These are phyloP conservation scores for Backusella morwellensis DNA, from an alignment of 192 early-diverging fungal genomes.

Conservation along the genomic window DNA sequence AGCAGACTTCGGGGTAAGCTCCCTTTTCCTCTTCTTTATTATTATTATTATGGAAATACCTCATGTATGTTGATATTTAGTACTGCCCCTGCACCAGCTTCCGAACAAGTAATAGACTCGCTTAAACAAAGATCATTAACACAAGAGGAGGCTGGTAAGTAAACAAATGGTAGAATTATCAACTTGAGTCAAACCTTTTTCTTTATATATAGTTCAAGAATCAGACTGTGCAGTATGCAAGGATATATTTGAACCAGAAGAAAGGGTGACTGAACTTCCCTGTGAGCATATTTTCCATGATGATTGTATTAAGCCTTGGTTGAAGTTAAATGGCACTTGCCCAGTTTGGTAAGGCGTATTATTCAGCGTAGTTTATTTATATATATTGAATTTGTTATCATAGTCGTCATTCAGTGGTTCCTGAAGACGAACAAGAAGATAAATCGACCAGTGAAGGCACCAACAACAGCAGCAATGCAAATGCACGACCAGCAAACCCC, in stretches of 20 bases:
- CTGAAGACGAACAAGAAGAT: slow-evolving; percentile 7
- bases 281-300: slow-evolving; percentile 91
- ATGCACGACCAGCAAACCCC: neutral
- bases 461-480: neutral
- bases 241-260: slow-evolving; percentile 76
- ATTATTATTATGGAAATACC: neutral
- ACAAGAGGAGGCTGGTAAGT: slow-evolving; percentile 43
- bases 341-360: slow-evolving; percentile 73
- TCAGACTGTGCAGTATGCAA: slow-evolving; percentile 86
- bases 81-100: slow-evolving; percentile 76
- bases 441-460: neutral
- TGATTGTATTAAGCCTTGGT: slow-evolving; percentile 88
- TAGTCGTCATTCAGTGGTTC: slow-evolving; percentile 21
- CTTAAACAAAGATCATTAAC: slow-evolving; percentile 57
- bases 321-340: slow-evolving; percentile 92
- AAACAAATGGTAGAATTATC: neutral
- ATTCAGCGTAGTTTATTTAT: neutral
- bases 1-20: slow-evolving; percentile 57
- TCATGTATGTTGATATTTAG: slow-evolving; percentile 25
- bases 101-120: slow-evolving; percentile 69
- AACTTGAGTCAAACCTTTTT: neutral
- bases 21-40: neutral
- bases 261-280: slow-evolving; percentile 66
- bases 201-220: slow-evolving; percentile 46
- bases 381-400: neutral